These are phyloP conservation scores for Melanogaster broomeanus DNA, from an alignment of 768 basidiomycete species.

Conservation along the genomic window DNA sequence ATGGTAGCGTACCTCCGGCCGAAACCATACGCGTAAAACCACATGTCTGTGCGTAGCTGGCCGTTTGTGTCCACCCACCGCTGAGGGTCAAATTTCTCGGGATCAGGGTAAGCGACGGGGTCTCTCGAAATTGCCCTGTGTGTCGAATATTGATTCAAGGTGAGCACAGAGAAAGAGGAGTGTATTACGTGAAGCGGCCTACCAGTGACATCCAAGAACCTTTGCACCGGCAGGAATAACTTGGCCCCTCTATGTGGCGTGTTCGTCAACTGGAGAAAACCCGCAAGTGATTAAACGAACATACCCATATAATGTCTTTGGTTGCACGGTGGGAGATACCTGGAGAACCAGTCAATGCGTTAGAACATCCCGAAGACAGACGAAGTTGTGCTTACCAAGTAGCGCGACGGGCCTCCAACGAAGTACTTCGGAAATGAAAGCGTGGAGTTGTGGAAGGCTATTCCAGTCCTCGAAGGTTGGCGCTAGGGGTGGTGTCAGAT, in stretches of 20 bases:
- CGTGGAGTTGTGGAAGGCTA: constrained; percentile 31
- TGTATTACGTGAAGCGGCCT: neutral
- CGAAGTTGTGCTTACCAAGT: constrained; percentile 20
- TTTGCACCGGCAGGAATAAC: constrained; percentile 25
- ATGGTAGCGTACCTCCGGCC: constrained; percentile 37
- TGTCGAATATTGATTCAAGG: too few species aligned
- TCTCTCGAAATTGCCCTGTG: constrained; percentile 52
- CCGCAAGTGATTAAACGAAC: neutral
- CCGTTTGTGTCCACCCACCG: constrained; percentile 52
- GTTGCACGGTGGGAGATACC: constrained; percentile 6
- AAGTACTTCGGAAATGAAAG: constrained; percentile 35
- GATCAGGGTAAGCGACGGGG: constrained; percentile 54
- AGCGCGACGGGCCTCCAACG: constrained; percentile 35
- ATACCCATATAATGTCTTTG: constrained; percentile 12
- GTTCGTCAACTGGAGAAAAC: constrained; percentile 33
- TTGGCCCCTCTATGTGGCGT: constrained; percentile 13
- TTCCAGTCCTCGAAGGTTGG: constrained; percentile 36
- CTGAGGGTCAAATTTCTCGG: constrained; percentile 57
- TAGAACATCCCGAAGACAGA: neutral
- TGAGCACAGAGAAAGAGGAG: too few species aligned
- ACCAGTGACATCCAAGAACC: constrained; percentile 18
- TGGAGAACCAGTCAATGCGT: neutral
- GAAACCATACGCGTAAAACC: constrained; percentile 54
- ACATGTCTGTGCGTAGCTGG: constrained; percentile 46
- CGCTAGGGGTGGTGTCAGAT: constrained; percentile 15